Evolutionary conservation across 2,329 filamentous ascomycete genomes (phyloP).

Genomic region (Zasmidium angulare): DNA sequence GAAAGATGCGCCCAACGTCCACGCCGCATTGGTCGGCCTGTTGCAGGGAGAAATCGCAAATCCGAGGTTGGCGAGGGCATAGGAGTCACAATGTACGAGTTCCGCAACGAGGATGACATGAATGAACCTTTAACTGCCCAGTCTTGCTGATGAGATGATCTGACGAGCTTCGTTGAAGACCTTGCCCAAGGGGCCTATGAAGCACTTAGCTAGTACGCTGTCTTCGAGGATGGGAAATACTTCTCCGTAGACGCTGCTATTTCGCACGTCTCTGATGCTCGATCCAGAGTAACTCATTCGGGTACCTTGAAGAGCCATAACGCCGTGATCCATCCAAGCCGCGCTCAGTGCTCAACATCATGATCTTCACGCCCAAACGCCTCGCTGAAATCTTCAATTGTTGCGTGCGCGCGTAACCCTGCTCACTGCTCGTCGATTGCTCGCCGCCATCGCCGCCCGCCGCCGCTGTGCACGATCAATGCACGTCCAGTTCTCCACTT

Average conservation of each 20-base stretch:
- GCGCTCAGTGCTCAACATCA: not conserved
- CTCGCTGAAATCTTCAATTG: not conserved
- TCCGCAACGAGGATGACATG: not conserved
- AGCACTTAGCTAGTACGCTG: constrained; percentile 23
- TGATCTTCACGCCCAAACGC: not conserved
- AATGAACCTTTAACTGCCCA: not conserved
- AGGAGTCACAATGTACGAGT: not conserved
- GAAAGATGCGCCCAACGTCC: constrained; percentile 25
- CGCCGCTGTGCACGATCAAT: not conserved
- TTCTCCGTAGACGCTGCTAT: constrained; percentile 10
- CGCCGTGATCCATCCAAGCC: not conserved
- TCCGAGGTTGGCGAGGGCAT: constrained; percentile 12
- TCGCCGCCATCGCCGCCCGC: not conserved
- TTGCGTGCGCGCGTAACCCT: not conserved
- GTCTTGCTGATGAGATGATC: not conserved
- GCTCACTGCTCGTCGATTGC: not conserved
- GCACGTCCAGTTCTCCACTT: not conserved
- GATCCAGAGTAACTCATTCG: not conserved
- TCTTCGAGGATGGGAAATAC: constrained; percentile 17
- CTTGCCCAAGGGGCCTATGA: constrained; percentile 1
- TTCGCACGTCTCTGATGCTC: not conserved
- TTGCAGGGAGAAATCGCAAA: constrained; percentile 26
- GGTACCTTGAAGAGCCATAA: not conserved
- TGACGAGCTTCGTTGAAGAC: not conserved
- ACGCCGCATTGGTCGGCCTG: constrained; percentile 33